phyloP scores from a whole-genome alignment of 1,284 basidiomycete genomes.

The Ustilago lituana region DNA sequence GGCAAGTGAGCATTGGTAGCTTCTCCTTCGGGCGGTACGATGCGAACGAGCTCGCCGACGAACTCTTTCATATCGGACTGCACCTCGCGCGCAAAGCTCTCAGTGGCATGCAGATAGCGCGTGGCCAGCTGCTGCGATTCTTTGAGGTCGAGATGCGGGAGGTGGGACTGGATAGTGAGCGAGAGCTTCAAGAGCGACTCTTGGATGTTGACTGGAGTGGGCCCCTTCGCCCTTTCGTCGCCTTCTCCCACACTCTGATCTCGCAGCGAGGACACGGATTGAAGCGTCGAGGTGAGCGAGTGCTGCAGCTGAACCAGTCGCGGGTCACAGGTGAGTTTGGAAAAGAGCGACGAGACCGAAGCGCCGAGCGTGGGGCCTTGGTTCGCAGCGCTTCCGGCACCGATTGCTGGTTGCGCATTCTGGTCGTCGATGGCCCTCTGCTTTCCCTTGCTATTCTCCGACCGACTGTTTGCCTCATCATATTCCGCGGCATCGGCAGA shows the following conservation, averaged over 20 bases:
- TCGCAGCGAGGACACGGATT: conserved; percentile 18
- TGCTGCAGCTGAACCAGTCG: conserved; percentile 40
- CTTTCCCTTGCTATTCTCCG: conserved; percentile 42
- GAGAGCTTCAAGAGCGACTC: conserved; percentile 47
- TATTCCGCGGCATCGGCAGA: background rate
- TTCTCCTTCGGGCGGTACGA: conserved; percentile 54
- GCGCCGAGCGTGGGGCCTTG: conserved; percentile 29
- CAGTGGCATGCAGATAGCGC: conserved; percentile 48
- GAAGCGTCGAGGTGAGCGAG: conserved; percentile 30
- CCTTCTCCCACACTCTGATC: conserved; percentile 6
- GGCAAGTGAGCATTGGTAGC: background rate
- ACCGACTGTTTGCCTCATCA: conserved; percentile 1
- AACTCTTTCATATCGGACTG: conserved; percentile 57
- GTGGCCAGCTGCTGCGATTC: conserved; percentile 54
- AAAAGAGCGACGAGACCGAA: conserved; percentile 41
- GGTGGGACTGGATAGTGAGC: conserved; percentile 46
- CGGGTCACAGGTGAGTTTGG: conserved; percentile 40
- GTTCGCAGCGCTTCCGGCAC: background rate
- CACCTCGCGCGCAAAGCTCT: conserved; percentile 52
- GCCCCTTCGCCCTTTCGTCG: background rate
- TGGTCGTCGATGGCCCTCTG: conserved; percentile 28
- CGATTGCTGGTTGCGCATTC: background rate
- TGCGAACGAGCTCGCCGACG: conserved; percentile 52
- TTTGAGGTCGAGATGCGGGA: conserved; percentile 54
- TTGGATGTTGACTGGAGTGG: conserved; percentile 35